Base-by-base conservation (phyloP, 2,329 filamentous ascomycete genomes). In the Diaporthe citrichinensis region DNA sequence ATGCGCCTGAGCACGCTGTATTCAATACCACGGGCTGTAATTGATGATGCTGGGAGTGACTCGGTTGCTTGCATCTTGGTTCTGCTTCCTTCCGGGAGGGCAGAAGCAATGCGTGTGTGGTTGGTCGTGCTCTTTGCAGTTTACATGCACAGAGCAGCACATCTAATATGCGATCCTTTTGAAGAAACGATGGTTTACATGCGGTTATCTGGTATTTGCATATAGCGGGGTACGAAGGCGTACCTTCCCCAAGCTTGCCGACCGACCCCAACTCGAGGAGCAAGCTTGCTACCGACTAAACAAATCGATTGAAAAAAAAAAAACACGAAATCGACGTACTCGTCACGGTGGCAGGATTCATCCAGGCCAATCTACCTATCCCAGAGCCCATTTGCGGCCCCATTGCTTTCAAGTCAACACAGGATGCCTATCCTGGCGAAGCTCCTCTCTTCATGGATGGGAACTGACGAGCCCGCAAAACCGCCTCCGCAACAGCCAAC, bases 401-500 rank as follows among this genome's bases (percentile, higher is more conserved):
- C 17, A 53, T 39, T 62, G n/a, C 57, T 62, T n/a, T 10, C 25
- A 5, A 3, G 34, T n/a, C 44, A 39, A n/a, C 28, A 10, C 58
- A 55, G 41, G 25, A 73, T 73, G 71, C 71, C 71, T 53, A 55
- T 73, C 9, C 46, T 73, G 41, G 71, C 71, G 20, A 73, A 73
- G 71, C 58, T 73, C n/a, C 71, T 73, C n/a, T 73, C 71, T 34
- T 65, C 71, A 31, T 73, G 58, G 71, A 3, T 65, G 44, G 71
- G 71, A 28, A 49, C 58, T 34, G 71, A 73, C 46, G 71, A 73
- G 36, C n/a, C 71, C 46, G 58, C 71, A 9, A 65, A 73, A 34
- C 36, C 71, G 46, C 34, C 71, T 14, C 12, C 71, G 28, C 71
- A 72, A 44, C 12, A 69, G 25, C 46, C 57, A 12, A 49, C 36